Base-by-base conservation (phyloP, 768 basidiomycete genomes). In the Auricularia sp. region DNA sequence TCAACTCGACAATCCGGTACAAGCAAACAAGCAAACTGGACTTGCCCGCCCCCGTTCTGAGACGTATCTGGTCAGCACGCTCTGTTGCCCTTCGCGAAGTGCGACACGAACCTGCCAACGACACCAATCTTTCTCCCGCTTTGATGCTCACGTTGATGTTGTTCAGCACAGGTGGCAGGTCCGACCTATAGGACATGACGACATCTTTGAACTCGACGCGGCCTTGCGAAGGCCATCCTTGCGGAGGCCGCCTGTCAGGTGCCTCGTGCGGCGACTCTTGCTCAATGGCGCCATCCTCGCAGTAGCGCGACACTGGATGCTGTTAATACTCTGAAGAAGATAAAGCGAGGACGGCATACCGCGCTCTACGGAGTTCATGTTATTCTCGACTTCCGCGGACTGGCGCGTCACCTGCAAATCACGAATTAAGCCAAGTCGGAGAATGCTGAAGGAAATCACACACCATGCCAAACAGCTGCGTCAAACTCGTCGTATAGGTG, bases 101-200 rank as follows among this genome's bases (percentile, higher is more conserved):
- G 67, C 65, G 42, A 67, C 75, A 65, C 75, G 1, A 71, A 82
- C 74, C 85, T 70, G 29, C 93, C 92, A 59, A 96, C 90, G 63
- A 96, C 90, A 35, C 94, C 94, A 68, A 98, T 86, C 77, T 96
- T 95, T 98, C 94, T 3, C 90, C 89, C 0, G 84, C 83, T 0
- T 76, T 73, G 34, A 97, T 79, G 35, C 76, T 77, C 81, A 98
- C 83, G 13, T 82, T 83, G 59, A 98, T 73, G 3, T 88, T 89
- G 74, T 89, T 91, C n/a, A 98, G 78, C 6, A 97, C 94, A 3
- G 85, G 76, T 0, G 94, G 92, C n/a, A 98, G 81, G 65, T 88
- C 94, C 0, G 91, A 89, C 34, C 96, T 83, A 72, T 97, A 97
- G 66, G 80, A 84, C 75, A 98, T 80, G 35, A 87, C 82, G 24